Evolutionary conservation across 768 basidiomycete genomes (phyloP).

Genomic region (Leccinum arenicola): DNA sequence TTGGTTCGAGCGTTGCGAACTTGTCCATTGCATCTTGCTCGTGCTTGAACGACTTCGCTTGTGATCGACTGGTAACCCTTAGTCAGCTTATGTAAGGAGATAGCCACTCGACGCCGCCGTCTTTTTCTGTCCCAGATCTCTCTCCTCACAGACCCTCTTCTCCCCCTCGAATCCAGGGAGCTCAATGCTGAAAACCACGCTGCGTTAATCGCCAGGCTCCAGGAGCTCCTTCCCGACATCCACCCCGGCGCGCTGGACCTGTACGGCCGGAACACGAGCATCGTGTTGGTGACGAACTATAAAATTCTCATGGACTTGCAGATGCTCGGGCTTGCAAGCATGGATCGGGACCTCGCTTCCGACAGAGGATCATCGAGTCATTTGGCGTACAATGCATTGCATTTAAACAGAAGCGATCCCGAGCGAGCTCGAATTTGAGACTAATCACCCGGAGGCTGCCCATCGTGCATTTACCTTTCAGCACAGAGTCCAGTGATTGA

Average conservation of each 20-base stretch:
- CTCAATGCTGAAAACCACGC: conserved; percentile 35
- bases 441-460: no score
- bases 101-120: no score
- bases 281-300: conserved; percentile 44
- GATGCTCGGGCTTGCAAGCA: conserved; percentile 49
- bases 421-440: no score
- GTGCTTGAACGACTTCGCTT: neutral
- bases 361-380: conserved; percentile 55
- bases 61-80: neutral
- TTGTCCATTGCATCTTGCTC: conserved; percentile 61
- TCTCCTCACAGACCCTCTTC: no score
- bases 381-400: conserved; percentile 1
- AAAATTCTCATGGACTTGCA: neutral
- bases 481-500: no score
- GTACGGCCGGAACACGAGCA: conserved; percentile 66
- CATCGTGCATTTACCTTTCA: no score
- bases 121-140: no score
- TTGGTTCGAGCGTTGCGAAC: conserved; percentile 82
- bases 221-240: conserved; percentile 54
- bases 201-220: conserved; percentile 35
- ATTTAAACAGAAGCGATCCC: no score
- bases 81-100: neutral
- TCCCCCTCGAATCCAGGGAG: conserved; percentile 33
- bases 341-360: conserved; percentile 47
- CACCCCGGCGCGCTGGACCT: conserved; percentile 55